Evolutionary conservation across 768 basidiomycete genomes (phyloP).

Genomic region (Rhodotorula kratochvilovae): DNA sequence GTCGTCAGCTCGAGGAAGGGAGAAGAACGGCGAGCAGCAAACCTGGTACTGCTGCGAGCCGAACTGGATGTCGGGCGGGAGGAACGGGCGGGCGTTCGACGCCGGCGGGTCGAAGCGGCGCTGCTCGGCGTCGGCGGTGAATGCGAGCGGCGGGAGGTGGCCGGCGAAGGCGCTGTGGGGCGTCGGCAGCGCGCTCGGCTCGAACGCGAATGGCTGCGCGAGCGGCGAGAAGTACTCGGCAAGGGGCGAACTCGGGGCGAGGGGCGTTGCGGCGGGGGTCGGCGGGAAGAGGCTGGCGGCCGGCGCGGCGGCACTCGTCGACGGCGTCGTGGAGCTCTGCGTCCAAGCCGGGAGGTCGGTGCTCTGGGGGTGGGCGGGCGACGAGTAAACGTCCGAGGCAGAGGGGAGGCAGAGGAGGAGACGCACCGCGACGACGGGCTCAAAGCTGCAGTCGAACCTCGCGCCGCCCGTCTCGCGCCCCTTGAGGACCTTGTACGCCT

Average conservation of each 20-base stretch:
- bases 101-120: too few species aligned
- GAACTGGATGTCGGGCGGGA: too few species aligned
- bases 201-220: too few species aligned
- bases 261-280: not conserved
- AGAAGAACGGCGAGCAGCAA: too few species aligned
- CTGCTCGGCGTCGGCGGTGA: too few species aligned
- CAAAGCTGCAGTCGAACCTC: constrained; percentile 53
- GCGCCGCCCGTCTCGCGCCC: constrained; percentile 56
- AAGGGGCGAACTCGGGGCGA: not conserved
- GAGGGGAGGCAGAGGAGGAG: not conserved
- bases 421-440: constrained; percentile 41
- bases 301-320: not conserved
- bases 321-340: not conserved
- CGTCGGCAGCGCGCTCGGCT: too few species aligned
- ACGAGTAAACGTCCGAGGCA: not conserved
- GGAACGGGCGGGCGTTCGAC: too few species aligned
- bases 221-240: not conserved
- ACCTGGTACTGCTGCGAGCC: too few species aligned
- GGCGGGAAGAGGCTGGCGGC: not conserved
- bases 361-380: not conserved
- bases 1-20: too few species aligned
- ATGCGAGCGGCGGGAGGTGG: not conserved
- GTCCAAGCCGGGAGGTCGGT: not conserved
- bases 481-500: constrained; percentile 56
- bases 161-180: too few species aligned